Evolutionary conservation across 2,329 filamentous ascomycete genomes (phyloP).

Genomic region (Aplosporella prunicola): DNA sequence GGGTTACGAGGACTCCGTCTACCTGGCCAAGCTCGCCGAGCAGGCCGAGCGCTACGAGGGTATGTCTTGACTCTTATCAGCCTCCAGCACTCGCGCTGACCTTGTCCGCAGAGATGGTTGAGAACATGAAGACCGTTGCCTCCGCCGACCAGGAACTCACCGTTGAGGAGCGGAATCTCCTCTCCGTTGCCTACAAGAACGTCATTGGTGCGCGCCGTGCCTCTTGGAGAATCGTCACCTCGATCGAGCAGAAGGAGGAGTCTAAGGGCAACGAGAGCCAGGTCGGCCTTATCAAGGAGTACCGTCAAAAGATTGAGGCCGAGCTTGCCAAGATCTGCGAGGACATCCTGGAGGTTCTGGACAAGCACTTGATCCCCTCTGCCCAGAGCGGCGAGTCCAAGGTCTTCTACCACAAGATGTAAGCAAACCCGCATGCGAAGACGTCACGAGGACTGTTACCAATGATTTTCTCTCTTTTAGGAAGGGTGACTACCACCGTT

Average conservation of each 20-base stretch:
- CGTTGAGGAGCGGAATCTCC: conserved; percentile 73
- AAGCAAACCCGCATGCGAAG: conserved; percentile 41
- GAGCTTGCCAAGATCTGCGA: conserved; percentile 98
- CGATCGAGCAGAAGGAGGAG: conserved; percentile 99
- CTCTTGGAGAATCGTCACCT: conserved; percentile 98
- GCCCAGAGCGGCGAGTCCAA: conserved; percentile 96
- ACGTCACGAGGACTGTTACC: conserved; percentile 12
- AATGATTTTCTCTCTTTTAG: too few species aligned
- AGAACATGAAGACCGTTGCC: conserved; percentile 76
- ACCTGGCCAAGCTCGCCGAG: conserved; percentile 99
- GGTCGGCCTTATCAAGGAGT: conserved; percentile 86
- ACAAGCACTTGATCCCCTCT: conserved; percentile 88
- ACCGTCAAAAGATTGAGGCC: conserved; percentile 95
- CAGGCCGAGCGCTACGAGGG: conserved; percentile 99
- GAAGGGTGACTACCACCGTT: conserved; percentile 97
- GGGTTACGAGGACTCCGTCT: conserved; percentile 31
- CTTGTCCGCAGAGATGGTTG: conserved; percentile 70
- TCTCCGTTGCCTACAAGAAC: conserved; percentile 99
- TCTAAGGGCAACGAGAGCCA: conserved; percentile 97
- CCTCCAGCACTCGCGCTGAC: conserved; percentile 23
- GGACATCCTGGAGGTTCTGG: conserved; percentile 91
- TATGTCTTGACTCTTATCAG: conserved; percentile 30
- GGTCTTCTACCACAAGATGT: conserved; percentile 99
- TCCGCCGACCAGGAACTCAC: conserved; percentile 53
- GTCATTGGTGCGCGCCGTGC: conserved; percentile 96